Evolutionary conservation across 2,329 filamentous ascomycete genomes (phyloP).

Genomic region (Penicillium sp.): DNA sequence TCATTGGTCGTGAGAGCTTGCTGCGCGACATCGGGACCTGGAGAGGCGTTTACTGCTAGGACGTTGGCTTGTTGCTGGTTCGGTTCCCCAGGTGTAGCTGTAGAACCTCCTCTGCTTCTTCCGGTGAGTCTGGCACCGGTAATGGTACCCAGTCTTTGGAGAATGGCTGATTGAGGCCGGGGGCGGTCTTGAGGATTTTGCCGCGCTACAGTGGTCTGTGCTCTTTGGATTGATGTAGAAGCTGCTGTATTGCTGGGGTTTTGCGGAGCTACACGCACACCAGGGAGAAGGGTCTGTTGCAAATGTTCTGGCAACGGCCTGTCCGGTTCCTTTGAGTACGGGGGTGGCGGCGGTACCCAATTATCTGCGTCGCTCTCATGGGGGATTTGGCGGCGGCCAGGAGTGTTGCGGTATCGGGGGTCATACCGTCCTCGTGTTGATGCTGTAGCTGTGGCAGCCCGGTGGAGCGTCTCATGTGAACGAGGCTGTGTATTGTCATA

Average conservation of each 20-base stretch:
- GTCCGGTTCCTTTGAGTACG: conserved; percentile 54
- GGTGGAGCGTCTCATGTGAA: conserved; percentile 66
- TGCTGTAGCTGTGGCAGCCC: conserved; percentile 71
- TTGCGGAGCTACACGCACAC: conserved; percentile 17
- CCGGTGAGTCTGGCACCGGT: conserved; percentile 21
- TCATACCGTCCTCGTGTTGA: conserved; percentile 67
- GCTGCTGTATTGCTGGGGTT: background rate
- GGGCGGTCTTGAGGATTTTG: conserved; percentile 20
- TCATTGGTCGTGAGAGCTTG: conserved; percentile 1
- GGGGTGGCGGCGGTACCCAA: conserved; percentile 82
- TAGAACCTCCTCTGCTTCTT: conserved; percentile 19
- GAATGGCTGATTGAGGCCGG: conserved; percentile 25
- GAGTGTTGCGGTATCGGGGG: conserved; percentile 39
- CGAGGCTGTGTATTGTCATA: conserved; percentile 72
- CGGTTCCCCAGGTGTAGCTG: conserved; percentile 5
- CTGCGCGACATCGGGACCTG: background rate
- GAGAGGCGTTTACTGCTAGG: background rate
- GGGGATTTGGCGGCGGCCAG: conserved; percentile 60
- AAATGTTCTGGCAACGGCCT: conserved; percentile 40
- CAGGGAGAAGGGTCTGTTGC: conserved; percentile 33
- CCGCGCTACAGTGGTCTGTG: conserved; percentile 27
- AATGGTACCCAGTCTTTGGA: conserved; percentile 31
- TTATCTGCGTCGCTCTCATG: conserved; percentile 87
- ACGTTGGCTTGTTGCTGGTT: conserved; percentile 10
- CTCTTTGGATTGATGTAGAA: conserved; percentile 18